Evolutionary conservation across 2,329 filamentous ascomycete species (phyloP), one percentile per base, ranked within the genome.

Genomic region (Chaetomiaceae sp.): DNA sequence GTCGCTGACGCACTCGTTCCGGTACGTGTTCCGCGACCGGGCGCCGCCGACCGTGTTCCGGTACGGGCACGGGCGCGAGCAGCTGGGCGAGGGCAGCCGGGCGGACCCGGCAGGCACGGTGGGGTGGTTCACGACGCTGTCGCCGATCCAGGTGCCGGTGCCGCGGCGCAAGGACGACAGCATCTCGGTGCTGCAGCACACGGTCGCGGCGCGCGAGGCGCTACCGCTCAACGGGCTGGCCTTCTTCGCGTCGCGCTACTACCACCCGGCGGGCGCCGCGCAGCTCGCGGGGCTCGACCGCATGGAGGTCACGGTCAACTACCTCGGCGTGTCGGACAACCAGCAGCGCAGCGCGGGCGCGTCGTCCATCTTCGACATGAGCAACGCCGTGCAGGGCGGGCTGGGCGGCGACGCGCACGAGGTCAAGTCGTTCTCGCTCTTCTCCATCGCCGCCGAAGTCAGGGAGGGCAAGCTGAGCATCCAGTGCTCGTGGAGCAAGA

Each of bases 51-150:
- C 63, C 0, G 54, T 76, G 0, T 75, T 69, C 58, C 67, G 63
- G 27, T 72, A 76, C 51, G 66, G 68, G 0, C 73, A 76, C 17
- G 74, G 73, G 0, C 65, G 74, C 6, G 72, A 75, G 72, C 45
- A 75, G 43, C 51, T 66, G 62, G 59, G 64, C 25, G 20, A 60
- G 1, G 44, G 46, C 0, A n/a, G n/a, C n/a, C n/a, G n/a, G n/a
- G 57, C 71, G 8, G 68, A 76, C 39, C 50, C 70, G 1, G 71
- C 73, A 0, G 52, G 64, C 0, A 75, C 71, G 0, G 70, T 76
- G 0, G 74, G 74, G 2, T 76, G 73, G 73, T 76, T 76, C 48
- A 75, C 74, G 0, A 71, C 72, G 0, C 60, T 75, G 23, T 67
- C 56, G n/a, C 73, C 73, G 0, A 42, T 72, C 0, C n/a, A n/a